phyloP scores from a whole-genome alignment of 192 early-diverging fungal genomes.

The Phycomyces nitens region DNA sequence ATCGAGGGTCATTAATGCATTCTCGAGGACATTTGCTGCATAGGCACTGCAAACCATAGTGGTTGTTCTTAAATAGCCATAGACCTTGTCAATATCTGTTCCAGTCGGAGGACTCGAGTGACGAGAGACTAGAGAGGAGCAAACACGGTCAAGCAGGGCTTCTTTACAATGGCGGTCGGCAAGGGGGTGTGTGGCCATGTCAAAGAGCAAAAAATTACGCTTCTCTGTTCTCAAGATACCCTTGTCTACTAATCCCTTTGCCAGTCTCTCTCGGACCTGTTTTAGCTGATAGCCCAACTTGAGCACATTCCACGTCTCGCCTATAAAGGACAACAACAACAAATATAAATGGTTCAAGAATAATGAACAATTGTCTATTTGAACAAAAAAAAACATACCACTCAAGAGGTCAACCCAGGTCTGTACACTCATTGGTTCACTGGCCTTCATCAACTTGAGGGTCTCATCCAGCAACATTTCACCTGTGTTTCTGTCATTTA shows the following conservation, averaged over 20 bases:
- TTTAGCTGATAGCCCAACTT: slow-evolving; percentile 95
- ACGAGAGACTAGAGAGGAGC: slow-evolving; percentile 77
- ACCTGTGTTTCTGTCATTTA: slow-evolving; percentile 76
- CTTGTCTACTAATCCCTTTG: slow-evolving; percentile 95
- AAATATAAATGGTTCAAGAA: not conserved
- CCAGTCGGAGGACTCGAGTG: slow-evolving; percentile 50
- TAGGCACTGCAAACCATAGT: slow-evolving; percentile 90
- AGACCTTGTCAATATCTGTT: slow-evolving; percentile 45
- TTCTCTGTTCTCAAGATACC: slow-evolving; percentile 95
- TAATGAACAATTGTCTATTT: no score
- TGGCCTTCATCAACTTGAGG: slow-evolving; percentile 79
- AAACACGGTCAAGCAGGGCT: slow-evolving; percentile 72
- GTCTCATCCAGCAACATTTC: slow-evolving; percentile 95
- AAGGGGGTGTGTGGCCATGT: slow-evolving; percentile 96
- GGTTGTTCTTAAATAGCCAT: slow-evolving; percentile 64
- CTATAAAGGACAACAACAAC: slow-evolving; percentile 32
- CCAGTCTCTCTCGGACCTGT: slow-evolving; percentile 91
- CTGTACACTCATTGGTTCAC: slow-evolving; percentile 73
- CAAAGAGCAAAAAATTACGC: slow-evolving; percentile 90
- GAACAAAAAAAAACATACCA: slow-evolving; percentile 51
- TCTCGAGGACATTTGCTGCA: slow-evolving; percentile 93
- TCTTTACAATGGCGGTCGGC: slow-evolving; percentile 82
- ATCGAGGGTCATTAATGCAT: slow-evolving; percentile 78
- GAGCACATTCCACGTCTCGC: slow-evolving; percentile 98
- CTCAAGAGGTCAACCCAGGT: slow-evolving; percentile 96